Conservation (phyloP, 2,329 filamentous ascomycete species). For the Zymoseptoria tritici region DNA sequence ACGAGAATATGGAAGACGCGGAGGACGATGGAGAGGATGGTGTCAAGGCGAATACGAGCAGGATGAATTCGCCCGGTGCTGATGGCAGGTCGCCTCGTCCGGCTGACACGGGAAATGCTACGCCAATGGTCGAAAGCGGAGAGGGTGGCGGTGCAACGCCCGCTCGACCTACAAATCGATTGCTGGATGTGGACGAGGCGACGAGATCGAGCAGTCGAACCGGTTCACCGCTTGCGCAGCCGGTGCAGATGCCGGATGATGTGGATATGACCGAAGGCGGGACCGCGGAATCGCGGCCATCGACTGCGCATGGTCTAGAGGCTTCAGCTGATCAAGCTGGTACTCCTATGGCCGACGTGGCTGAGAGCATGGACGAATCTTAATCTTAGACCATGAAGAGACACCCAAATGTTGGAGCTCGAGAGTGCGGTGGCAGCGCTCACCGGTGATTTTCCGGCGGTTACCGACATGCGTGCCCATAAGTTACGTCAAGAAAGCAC, state of each 20-base stretch:
- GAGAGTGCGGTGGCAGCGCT: too few relatives aligned
- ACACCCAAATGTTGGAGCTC: too few relatives aligned
- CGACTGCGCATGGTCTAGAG: slow-evolving; percentile 12
- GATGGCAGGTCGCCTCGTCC: slow-evolving; percentile 29
- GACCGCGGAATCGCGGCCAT: slow-evolving; percentile 7
- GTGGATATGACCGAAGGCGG: slow-evolving; percentile 22
- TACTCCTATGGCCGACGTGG: slow-evolving; percentile 14
- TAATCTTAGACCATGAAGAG: too few relatives aligned
- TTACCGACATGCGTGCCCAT: too few relatives aligned
- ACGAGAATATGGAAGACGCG: slow-evolving; percentile 61
- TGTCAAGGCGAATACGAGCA: slow-evolving; percentile 36
- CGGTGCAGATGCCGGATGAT: slow-evolving; percentile 18
- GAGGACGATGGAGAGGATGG: slow-evolving; percentile 45
- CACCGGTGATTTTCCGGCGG: too few relatives aligned
- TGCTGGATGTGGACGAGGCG: slow-evolving; percentile 23
- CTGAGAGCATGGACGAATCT: slow-evolving; percentile 19
- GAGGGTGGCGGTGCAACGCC: slow-evolving; percentile 18
- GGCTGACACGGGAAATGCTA: slow-evolving; percentile 25
- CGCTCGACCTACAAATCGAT: slow-evolving; percentile 19
- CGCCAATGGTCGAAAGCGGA: slow-evolving; percentile 33
- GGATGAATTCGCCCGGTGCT: slow-evolving; percentile 39
- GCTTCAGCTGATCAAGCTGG: slow-evolving; percentile 14
- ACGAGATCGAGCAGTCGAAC: slow-evolving; percentile 17
- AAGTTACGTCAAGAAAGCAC: too few relatives aligned
- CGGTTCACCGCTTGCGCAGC: slow-evolving; percentile 17